Evolutionary conservation across 2,329 filamentous ascomycete species (phyloP), one percentile per base, ranked within the genome.

Genomic region (Trichoderma lentiforme): DNA sequence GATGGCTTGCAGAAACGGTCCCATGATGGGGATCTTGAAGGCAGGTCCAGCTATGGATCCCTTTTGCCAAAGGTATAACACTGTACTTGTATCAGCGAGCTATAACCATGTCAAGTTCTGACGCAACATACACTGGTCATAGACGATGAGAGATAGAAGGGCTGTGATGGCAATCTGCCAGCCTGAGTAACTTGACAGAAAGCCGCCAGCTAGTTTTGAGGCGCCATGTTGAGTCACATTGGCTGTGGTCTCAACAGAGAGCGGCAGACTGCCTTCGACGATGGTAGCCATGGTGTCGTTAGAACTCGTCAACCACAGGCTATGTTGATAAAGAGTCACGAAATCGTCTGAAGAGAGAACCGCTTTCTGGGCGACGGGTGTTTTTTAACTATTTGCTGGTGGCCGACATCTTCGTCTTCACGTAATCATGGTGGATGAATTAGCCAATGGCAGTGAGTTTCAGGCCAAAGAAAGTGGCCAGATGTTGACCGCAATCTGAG

Each of bases 1-100:
- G 28, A 70, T 62, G 39, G 66, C 66, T 62, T 70, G 66, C 28
- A 70, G 15, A 26, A 70, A 70, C 26, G 66, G 66, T 34, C 66
- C 66, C 26, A 69, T 69, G 18, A 69, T n/a, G 0, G 66, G 66
- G 15, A 69, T 69, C 26, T 69, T 69, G 56, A 69, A 69, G 56
- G 43, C n/a, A 30, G 66, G 66, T 12, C 66, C 66, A 51, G 66
- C 66, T 51, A 69, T 69, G 2, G 66, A 69, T 15, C 66, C 66
- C 24, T 69, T 69, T 14, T 30, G 53, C 32, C 32, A 51, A 30
- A 69, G 60, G 30, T 69, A 69, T n/a, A 61, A 34, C 21, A 26
- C 66, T 69, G n/a, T 60, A 7, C 2, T 18, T 8, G n/a, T 6
- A 47, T 69, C n/a, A 69, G 66, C 56, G 14, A 30, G 12, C n/a